A percentile compares a stretch with the other conserved stretches of the same genome.
Conservation (phyloP, 2,329 filamentous ascomycete genomes). For the Paecilomyces dactylethromorphus region DNA sequence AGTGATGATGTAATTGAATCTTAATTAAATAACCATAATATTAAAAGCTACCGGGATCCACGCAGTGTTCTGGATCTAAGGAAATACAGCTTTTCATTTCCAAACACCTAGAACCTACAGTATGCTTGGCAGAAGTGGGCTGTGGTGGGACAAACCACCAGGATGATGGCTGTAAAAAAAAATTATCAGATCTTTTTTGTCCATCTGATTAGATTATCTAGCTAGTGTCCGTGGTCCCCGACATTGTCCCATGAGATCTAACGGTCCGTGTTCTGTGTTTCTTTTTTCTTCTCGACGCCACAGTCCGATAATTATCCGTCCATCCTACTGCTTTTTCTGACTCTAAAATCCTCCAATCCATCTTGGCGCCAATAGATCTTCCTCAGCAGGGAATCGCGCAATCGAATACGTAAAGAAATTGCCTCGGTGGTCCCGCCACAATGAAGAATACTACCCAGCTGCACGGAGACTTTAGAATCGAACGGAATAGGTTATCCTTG, state of each 20-base stretch:
- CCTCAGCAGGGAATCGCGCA: not conserved
- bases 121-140: not conserved
- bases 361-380: not conserved
- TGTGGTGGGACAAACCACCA: not conserved
- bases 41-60: not conserved
- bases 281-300: not conserved
- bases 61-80: not conserved
- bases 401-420: not conserved
- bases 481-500: not conserved
- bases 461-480: not conserved
- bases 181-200: not conserved
- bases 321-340: not conserved
- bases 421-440: not conserved
- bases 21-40: too few species aligned
- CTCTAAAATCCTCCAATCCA: not conserved
- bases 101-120: not conserved
- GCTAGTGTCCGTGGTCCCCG: constrained; percentile 14
- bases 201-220: constrained; percentile 28
- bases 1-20: not conserved
- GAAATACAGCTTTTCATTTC: too few species aligned
- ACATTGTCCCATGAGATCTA: not conserved
- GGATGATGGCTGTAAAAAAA: not conserved
- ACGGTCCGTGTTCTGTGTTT: not conserved
- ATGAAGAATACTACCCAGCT: not conserved
- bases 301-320: not conserved